Evolutionary conservation across 176 grass and related monocot genomes (phyloP), one percentile per base, ranked within the genome.

Genomic region (Elaeis guineensis): DNA sequence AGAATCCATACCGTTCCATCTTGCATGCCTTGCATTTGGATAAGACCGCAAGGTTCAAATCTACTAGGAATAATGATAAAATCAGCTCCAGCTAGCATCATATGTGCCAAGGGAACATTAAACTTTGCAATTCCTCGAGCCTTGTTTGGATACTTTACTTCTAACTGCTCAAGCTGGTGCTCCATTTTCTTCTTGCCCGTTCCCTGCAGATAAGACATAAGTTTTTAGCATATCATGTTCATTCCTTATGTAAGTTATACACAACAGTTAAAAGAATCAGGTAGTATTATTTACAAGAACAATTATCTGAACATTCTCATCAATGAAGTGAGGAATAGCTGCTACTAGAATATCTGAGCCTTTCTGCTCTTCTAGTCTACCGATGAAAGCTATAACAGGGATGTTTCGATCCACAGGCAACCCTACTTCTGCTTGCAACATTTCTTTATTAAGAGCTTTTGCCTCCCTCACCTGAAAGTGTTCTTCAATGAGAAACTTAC

Each of bases 1-100:
- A 25, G 14, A 63, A 51, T 21, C 0, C 56, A 72, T 78, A 89
- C 86, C 17, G 69, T 72, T 75, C 86, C 86, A 23, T 89, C 80
- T 78, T 75, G 68, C 86, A 89, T 89, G 62, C 81, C 81, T 59
- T 89, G 86, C 50, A 89, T 54, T 52, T 89, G 86, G 61, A 89
- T 81, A 16, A 89, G 74, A 24, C 86, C 86, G 64, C 86, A 89
- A 5, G 86, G 86, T 56, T 89, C 86, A 22, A 89, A 85, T 61
- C 86, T 89, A 75, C 86, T 89, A 6, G 81, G 74, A 55, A 89
- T 52, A 52, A 77, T 70, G 51, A 89, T 77, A 24, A 72, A 72
- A 78, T 89, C 81, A 6, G 79, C 81, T 56, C 86, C 81, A 8
- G 81, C 86, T 15, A 89, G 74, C 73, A 89, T 89, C 75, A 59